Evolutionary conservation across 805 yeast species (phyloP).

Genomic region (Scheffersomyces spartinae): DNA sequence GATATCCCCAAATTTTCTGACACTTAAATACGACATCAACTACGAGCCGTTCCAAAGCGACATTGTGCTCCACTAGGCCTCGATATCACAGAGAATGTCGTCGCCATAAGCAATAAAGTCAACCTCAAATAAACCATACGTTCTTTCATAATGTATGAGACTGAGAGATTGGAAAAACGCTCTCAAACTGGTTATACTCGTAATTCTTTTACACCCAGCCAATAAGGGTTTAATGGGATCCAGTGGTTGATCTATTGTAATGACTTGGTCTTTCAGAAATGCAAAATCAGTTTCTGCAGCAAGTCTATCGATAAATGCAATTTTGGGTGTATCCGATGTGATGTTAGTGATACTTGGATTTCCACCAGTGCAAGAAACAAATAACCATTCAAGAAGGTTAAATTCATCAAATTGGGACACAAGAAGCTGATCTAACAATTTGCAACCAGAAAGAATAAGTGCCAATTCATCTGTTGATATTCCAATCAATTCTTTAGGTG

Average conservation of each 20-base stretch:
- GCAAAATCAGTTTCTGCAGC: conserved; percentile 20
- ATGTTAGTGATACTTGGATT: conserved; percentile 46
- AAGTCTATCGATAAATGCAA: conserved; percentile 39
- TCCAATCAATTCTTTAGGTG: conserved; percentile 13
- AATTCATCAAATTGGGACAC: conserved; percentile 66
- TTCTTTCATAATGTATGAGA: conserved; percentile 52
- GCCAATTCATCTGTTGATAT: conserved; percentile 24
- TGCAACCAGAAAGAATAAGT: conserved; percentile 50
- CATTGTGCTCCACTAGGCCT: no score
- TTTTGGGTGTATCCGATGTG: conserved; percentile 8
- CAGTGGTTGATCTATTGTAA: conserved; percentile 23
- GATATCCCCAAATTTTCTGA: no score
- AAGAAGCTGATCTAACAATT: conserved; percentile 65
- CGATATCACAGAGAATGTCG: no score
- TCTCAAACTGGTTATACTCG: conserved; percentile 36
- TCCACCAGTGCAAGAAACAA: conserved; percentile 63
- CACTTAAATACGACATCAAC: no score
- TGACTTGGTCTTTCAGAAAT: conserved; percentile 21
- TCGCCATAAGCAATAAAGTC: no score
- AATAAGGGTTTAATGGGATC: conserved; percentile 33
- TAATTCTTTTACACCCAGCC: conserved; percentile 26
- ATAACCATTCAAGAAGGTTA: conserved; percentile 75
- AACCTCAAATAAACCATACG: conserved; percentile 35
- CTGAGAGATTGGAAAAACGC: conserved; percentile 59
- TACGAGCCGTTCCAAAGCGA: no score